These are phyloP conservation scores for Priceomyces carsonii DNA, from an alignment of 805 yeast species.

Conservation along the genomic window DNA sequence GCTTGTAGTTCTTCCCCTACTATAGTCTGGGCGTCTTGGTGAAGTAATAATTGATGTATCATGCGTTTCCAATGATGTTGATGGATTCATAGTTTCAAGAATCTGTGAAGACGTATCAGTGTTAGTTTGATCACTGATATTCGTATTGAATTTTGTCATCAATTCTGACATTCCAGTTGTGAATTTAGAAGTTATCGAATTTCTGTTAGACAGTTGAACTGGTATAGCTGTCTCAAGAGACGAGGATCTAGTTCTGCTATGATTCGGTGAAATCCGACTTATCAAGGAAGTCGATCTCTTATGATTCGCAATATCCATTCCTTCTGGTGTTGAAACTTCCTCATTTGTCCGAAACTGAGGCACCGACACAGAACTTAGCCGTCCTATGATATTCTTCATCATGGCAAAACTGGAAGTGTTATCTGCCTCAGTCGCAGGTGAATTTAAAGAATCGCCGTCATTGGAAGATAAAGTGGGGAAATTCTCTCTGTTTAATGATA, in stretches of 20 bases:
- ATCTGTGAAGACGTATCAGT: slow-evolving; percentile 15
- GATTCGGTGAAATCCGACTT: slow-evolving; percentile 35
- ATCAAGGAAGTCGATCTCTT: slow-evolving; percentile 24
- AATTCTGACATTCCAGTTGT: slow-evolving; percentile 43
- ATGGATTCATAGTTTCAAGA: slow-evolving; percentile 17
- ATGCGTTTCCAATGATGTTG: slow-evolving; percentile 32
- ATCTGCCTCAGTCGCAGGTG: slow-evolving; percentile 17
- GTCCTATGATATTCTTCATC: slow-evolving; percentile 37
- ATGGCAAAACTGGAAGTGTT: slow-evolving; percentile 26
- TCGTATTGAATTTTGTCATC: slow-evolving; percentile 38
- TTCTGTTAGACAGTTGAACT: slow-evolving; percentile 21
- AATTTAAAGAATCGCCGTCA: slow-evolving; percentile 9
- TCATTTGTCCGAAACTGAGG: slow-evolving; percentile 20
- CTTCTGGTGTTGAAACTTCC: slow-evolving; percentile 9
- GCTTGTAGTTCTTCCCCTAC: slow-evolving; percentile 36
- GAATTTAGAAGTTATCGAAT: slow-evolving; percentile 38
- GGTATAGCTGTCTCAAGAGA: slow-evolving; percentile 26
- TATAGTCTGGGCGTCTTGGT: slow-evolving; percentile 24
- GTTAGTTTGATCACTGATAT: slow-evolving; percentile 12
- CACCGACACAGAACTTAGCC: slow-evolving; percentile 32
- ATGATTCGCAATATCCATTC: slow-evolving; percentile 4
- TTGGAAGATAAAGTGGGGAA: slow-evolving; percentile 24
- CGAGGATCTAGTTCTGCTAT: slow-evolving; percentile 39
- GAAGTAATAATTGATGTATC: slow-evolving; percentile 9
- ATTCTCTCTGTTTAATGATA: slow-evolving; percentile 20